Percentiles rank a stretch among this genome's conserved stretches.
phyloP scores from a whole-genome alignment of 768 basidiomycete species.

The Pholiota conissans region DNA sequence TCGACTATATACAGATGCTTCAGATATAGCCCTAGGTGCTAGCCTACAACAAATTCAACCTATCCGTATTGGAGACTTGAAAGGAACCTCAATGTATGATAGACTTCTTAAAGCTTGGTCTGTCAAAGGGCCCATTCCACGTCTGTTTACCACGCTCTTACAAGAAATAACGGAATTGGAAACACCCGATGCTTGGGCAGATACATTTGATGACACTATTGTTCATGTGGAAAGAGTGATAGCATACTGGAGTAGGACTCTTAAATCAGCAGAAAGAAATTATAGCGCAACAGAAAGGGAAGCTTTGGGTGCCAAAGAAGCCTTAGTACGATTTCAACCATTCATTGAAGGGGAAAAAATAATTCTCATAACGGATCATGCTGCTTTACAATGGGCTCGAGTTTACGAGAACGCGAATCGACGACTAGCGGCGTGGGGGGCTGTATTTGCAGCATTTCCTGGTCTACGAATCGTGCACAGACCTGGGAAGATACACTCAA shows the following conservation, averaged over 20 bases:
- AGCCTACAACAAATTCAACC: conserved; percentile 27
- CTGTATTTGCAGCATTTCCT: conserved; percentile 8
- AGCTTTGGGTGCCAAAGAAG: conserved; percentile 9
- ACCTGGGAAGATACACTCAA: conserved; percentile 4
- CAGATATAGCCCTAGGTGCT: conserved; percentile 21
- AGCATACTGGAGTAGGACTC: conserved; percentile 5
- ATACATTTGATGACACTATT: conserved; percentile 1
- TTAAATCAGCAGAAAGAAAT: conserved; percentile 10
- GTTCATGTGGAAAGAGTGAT: conserved; percentile 10
- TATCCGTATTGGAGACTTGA: conserved; percentile 19
- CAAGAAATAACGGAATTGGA: not conserved
- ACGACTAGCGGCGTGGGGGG: conserved; percentile 10
- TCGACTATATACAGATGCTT: conserved; percentile 34
- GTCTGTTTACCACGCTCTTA: not conserved
- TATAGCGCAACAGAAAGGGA: conserved; percentile 14
- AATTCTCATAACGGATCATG: conserved; percentile 8
- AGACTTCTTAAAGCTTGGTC: not conserved
- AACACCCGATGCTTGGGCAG: conserved; percentile 3
- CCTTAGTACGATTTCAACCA: conserved; percentile 7
- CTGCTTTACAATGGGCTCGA: conserved; percentile 5
- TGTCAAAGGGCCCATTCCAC: not conserved
- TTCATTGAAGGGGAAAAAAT: conserved; percentile 12
- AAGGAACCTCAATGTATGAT: conserved; percentile 6
- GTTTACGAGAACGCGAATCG: conserved; percentile 8
- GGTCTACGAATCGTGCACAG: conserved; percentile 6